A percentile compares a stretch with the other conserved stretches of the same genome.
phyloP scores from a whole-genome alignment of 805 yeast genomes.

The Cyberlindnera amylophila region DNA sequence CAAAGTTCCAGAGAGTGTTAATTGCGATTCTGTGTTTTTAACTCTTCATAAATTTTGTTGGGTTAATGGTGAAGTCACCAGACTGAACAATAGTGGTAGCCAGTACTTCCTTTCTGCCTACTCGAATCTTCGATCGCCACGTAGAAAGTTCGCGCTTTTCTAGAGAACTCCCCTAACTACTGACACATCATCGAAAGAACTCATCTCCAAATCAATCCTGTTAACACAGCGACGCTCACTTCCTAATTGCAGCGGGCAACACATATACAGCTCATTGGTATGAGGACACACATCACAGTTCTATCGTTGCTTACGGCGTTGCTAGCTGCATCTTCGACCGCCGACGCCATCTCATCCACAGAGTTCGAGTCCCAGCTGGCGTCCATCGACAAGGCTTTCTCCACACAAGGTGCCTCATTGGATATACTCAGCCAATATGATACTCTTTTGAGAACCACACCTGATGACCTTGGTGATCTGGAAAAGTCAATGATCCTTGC shows the following conservation, averaged over 20 bases:
- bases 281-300: constrained; percentile 4
- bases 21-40: too few species aligned
- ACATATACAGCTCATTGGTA: too few species aligned
- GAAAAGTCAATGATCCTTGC: constrained; percentile 28
- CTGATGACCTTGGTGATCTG: constrained; percentile 5
- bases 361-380: constrained; percentile 16
- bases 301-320: constrained; percentile 3
- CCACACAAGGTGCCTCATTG: constrained; percentile 21
- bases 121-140: too few species aligned
- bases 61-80: too few species aligned
- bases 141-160: not conserved
- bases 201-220: not conserved
- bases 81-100: too few species aligned
- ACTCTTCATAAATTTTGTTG: too few species aligned
- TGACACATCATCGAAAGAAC: too few species aligned
- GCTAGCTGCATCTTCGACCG: constrained; percentile 1
- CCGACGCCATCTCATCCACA: constrained; percentile 3
- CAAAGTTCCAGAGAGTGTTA: too few species aligned
- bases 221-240: not conserved
- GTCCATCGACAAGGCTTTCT: constrained; percentile 16
- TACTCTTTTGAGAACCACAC: constrained; percentile 11
- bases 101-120: too few species aligned
- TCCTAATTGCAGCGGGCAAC: not conserved
- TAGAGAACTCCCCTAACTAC: too few species aligned
- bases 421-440: constrained; percentile 22